Conservation (phyloP, 768 basidiomycete species). For the Russula sp. region DNA sequence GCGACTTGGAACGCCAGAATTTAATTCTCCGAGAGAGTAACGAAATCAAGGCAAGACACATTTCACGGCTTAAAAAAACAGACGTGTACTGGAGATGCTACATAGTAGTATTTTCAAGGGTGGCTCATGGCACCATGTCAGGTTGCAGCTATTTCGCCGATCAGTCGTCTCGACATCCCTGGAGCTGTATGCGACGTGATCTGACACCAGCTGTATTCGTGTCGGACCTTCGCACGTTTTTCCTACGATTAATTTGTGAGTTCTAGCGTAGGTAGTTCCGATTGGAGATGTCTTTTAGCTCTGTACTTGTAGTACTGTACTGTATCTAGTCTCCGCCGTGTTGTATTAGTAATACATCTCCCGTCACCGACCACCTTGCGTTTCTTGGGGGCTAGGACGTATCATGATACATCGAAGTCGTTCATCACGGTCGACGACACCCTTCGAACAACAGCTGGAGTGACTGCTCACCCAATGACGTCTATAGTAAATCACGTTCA, state of each 20-base stretch:
- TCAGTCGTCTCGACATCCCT: not conserved
- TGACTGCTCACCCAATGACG: not conserved
- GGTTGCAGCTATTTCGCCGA: not conserved
- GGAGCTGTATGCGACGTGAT: not conserved
- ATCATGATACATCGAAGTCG: too few relatives aligned
- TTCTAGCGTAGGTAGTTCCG: too few relatives aligned
- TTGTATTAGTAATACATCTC: too few relatives aligned
- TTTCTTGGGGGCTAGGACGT: too few relatives aligned
- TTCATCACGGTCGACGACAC: too few relatives aligned
- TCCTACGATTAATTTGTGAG: not conserved
- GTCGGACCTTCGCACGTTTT: not conserved
- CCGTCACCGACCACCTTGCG: too few relatives aligned
- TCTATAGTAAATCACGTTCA: conserved; percentile 1
- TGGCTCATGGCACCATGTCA: not conserved
- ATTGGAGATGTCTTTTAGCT: not conserved
- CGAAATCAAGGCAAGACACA: too few relatives aligned
- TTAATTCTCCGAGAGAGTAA: not conserved
- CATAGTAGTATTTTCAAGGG: not conserved
- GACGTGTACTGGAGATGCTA: not conserved
- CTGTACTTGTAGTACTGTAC: not conserved
- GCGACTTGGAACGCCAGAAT: not conserved
- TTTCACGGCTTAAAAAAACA: not conserved
- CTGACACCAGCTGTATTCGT: not conserved
- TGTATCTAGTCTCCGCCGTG: not conserved
- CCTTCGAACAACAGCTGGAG: not conserved